These are phyloP conservation scores for Xylaria nigripes DNA, from an alignment of 495 filamentous ascomycete genomes.

Conservation along the genomic window DNA sequence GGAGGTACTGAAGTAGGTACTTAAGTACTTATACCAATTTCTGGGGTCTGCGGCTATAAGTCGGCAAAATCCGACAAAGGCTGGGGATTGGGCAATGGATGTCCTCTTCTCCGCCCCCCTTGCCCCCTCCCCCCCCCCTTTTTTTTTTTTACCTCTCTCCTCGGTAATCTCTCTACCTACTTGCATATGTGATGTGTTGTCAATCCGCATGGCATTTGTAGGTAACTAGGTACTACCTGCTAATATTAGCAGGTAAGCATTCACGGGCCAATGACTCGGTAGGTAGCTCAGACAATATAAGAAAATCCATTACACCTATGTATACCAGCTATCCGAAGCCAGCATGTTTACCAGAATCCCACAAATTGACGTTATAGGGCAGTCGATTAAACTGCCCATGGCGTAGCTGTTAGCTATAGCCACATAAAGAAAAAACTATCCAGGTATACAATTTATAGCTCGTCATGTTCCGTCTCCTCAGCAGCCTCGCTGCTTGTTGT, in stretches of 20 bases:
- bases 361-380: slow-evolving; percentile 16
- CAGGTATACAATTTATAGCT: slow-evolving; percentile 47
- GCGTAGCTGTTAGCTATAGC: slow-evolving; percentile 6
- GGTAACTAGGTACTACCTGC: too few species aligned
- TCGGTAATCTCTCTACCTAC: too few species aligned
- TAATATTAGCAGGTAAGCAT: too few species aligned
- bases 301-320: slow-evolving; percentile 24
- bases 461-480: slow-evolving; percentile 49
- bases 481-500: slow-evolving; percentile 33
- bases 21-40: background rate
- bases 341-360: slow-evolving; percentile 26
- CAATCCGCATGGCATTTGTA: too few species aligned
- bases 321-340: slow-evolving; percentile 27
- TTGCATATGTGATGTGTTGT: too few species aligned
- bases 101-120: background rate
- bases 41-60: slow-evolving; percentile 13
- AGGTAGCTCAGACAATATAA: background rate
- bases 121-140: background rate
- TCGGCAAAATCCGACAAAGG: slow-evolving; percentile 10
- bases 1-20: too few species aligned
- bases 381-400: slow-evolving; percentile 18
- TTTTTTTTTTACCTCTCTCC: too few species aligned
- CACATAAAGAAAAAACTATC: slow-evolving; percentile 22
- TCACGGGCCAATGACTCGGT: slow-evolving; percentile 5
- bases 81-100: background rate